Conservation (phyloP, 108 stramenopile genomes). For the Fragilaria radians region DNA sequence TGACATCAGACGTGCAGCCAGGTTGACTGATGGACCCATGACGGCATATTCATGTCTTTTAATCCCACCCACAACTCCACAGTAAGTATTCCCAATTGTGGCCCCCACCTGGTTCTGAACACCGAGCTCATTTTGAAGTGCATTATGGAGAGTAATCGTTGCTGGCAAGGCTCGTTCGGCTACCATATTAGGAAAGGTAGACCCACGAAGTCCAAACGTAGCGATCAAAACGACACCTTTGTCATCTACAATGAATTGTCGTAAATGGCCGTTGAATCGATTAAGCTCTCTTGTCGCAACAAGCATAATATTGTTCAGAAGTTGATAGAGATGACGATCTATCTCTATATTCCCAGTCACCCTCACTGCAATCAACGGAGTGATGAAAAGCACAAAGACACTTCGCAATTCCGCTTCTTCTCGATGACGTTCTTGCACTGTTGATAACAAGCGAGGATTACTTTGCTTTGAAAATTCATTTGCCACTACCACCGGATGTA, state of each 20-base stretch:
- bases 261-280: constrained; percentile 50
- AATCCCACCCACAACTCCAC: constrained; percentile 68
- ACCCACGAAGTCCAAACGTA: constrained; percentile 71
- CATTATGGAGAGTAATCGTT: constrained; percentile 46
- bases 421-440: constrained; percentile 29
- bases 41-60: constrained; percentile 65
- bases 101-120: constrained; percentile 45
- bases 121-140: constrained; percentile 46
- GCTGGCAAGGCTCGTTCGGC: constrained; percentile 54
- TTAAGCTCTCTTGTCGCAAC: constrained; percentile 37
- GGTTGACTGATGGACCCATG: constrained; percentile 66
- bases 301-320: constrained; percentile 61
- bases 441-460: constrained; percentile 13
- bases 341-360: constrained; percentile 11
- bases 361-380: constrained; percentile 19
- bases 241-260: constrained; percentile 53
- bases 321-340: constrained; percentile 18
- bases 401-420: constrained; percentile 59
- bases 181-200: constrained; percentile 72
- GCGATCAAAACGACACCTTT: constrained; percentile 61
- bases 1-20: constrained; percentile 63
- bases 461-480: constrained; percentile 43
- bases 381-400: constrained; percentile 55
- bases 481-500: constrained; percentile 63
- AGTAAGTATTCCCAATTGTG: constrained; percentile 65